A percentile compares a stretch with the other conserved stretches of the same genome.
These are phyloP conservation scores for Chalciporus pseudorubinellus DNA, from an alignment of 768 basidiomycete genomes.

Conservation along the genomic window DNA sequence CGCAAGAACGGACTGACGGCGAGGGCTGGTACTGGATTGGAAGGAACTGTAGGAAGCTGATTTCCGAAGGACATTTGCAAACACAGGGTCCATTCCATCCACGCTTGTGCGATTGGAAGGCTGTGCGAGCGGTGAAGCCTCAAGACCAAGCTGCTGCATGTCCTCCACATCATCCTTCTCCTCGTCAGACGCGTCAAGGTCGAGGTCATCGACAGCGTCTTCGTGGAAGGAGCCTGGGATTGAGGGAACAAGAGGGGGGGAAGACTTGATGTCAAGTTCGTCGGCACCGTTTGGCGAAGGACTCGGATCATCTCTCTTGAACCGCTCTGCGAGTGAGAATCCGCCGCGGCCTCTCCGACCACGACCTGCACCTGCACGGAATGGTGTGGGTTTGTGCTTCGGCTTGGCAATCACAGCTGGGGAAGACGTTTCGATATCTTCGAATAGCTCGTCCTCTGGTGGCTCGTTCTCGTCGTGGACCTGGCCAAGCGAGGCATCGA, in stretches of 20 bases:
- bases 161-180: conserved; percentile 24
- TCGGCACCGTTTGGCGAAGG: conserved; percentile 45
- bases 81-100: conserved; percentile 85
- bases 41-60: conserved; percentile 41
- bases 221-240: conserved; percentile 34
- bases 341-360: conserved; percentile 54
- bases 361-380: conserved; percentile 46
- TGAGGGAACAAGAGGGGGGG: conserved; percentile 32
- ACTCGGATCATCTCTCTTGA: conserved; percentile 56
- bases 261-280: conserved; percentile 12
- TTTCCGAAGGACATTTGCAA: conserved; percentile 74
- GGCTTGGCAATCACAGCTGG: conserved; percentile 33
- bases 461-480: conserved; percentile 38
- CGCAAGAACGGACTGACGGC: conserved; percentile 56
- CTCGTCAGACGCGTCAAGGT: conserved; percentile 24
- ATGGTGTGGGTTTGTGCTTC: conserved; percentile 50
- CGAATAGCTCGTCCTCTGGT: conserved; percentile 42
- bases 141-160: conserved; percentile 22
- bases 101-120: conserved; percentile 67
- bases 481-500: conserved; percentile 43
- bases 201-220: conserved; percentile 15
- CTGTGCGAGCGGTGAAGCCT: conserved; percentile 37
- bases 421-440: conserved; percentile 42
- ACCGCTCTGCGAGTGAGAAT: conserved; percentile 55
- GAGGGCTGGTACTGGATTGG: conserved; percentile 53